phyloP scores from a whole-genome alignment of 176 grass and related monocot genomes.

The Musa itinerans region DNA sequence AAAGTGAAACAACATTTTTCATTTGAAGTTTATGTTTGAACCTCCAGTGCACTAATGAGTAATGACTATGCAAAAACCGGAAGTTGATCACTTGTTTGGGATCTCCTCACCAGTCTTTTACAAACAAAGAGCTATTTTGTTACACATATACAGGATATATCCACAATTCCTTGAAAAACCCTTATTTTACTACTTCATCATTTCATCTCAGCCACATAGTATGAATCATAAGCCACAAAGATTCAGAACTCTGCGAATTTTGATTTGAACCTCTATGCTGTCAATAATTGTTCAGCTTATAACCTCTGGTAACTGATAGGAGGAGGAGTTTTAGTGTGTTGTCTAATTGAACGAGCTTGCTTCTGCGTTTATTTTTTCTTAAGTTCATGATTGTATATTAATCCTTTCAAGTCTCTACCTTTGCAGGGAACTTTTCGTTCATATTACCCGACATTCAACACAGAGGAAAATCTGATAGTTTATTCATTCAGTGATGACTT shows the following conservation, averaged over 20 bases:
- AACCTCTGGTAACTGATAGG: not conserved
- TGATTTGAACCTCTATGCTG: not conserved
- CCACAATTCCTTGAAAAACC: not conserved
- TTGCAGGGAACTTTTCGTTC: not conserved
- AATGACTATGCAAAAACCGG: not conserved
- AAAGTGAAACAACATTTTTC: not conserved
- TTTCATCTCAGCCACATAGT: not conserved
- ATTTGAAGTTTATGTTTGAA: not conserved
- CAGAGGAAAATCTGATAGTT: not conserved
- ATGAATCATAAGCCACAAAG: not conserved
- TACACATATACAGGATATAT: not conserved
- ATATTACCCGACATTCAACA: not conserved
- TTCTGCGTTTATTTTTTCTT: not conserved
- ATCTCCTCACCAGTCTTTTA: not conserved
- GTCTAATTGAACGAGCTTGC: not conserved
- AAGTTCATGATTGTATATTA: not conserved
- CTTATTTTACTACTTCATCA: not conserved
- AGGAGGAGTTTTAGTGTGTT: not conserved
- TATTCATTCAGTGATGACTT: slow-evolving; percentile 1
- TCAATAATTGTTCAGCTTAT: too few relatives aligned
- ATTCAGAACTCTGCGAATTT: not conserved
- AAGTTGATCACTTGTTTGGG: not conserved
- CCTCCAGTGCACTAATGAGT: not conserved
- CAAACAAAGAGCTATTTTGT: not conserved
- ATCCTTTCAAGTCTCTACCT: not conserved